Conservation (phyloP, 2,329 filamentous ascomycete species). For the Allantophomopsis cytisporea region DNA sequence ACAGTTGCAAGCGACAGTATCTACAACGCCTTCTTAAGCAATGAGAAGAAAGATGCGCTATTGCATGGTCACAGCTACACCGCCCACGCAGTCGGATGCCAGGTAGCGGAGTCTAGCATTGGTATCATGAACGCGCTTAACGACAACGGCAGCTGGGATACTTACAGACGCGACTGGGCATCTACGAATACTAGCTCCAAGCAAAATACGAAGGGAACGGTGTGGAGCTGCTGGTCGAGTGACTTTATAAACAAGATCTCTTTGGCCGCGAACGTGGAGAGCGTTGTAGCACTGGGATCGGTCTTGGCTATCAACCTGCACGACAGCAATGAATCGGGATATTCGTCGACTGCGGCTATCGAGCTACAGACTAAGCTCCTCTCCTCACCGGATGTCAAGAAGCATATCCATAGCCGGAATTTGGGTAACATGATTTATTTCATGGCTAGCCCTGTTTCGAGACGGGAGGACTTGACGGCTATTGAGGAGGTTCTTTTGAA, state of each 20-base stretch:
- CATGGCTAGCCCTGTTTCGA: slow-evolving; percentile 25
- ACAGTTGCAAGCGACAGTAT: slow-evolving; percentile 64
- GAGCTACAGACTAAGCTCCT: slow-evolving; percentile 25
- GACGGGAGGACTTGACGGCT: too few relatives aligned
- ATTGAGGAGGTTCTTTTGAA: too few relatives aligned
- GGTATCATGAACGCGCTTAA: slow-evolving; percentile 46
- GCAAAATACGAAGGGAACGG: slow-evolving; percentile 4
- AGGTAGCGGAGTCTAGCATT: slow-evolving; percentile 59
- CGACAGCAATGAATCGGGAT: slow-evolving; percentile 20
- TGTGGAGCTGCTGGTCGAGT: slow-evolving; percentile 62
- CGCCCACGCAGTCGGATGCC: slow-evolving; percentile 68
- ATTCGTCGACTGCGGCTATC: slow-evolving; percentile 20
- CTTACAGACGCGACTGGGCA: slow-evolving; percentile 35
- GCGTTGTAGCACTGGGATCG: slow-evolving; percentile 61
- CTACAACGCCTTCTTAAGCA: slow-evolving; percentile 56
- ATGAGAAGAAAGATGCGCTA: slow-evolving; percentile 65
- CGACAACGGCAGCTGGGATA: slow-evolving; percentile 37
- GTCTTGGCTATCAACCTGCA: slow-evolving; percentile 52
- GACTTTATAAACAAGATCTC: slow-evolving; percentile 47
- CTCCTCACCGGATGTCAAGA: slow-evolving; percentile 14
- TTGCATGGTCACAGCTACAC: slow-evolving; percentile 83
- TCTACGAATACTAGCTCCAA: background rate
- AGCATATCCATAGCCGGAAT: slow-evolving; percentile 34
- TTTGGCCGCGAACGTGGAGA: slow-evolving; percentile 36
- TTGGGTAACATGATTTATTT: slow-evolving; percentile 45